Conservation (phyloP, 176 grass and related monocot species). For the Musa beccarii region DNA sequence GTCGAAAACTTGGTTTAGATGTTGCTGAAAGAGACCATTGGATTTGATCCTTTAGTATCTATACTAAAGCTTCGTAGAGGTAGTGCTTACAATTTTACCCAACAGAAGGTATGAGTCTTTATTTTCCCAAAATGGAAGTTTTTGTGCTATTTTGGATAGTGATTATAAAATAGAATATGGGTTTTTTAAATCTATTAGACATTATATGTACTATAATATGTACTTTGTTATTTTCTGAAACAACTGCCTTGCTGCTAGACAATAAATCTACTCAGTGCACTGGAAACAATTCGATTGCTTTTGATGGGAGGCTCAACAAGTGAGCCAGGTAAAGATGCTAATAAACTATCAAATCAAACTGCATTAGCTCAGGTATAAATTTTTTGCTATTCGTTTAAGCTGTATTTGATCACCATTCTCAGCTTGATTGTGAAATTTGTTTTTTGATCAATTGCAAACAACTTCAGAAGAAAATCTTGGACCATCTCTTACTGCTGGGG, state of each 20-base stretch:
- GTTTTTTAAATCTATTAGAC: conserved; percentile 4
- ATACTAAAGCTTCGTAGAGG: conserved; percentile 97
- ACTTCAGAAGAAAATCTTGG: conserved; percentile 84
- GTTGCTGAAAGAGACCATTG: conserved; percentile 95
- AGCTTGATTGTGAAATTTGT: conserved; percentile 22
- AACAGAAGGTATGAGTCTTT: conserved; percentile 68
- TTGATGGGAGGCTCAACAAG: conserved; percentile 40
- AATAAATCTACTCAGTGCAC: conserved; percentile 85
- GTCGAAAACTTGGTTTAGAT: conserved; percentile 36
- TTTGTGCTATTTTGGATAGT: conserved; percentile 2
- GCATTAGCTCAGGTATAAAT: conserved; percentile 69
- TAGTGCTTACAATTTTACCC: conserved; percentile 97
- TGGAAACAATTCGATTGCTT: conserved; percentile 93
- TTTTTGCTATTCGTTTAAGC: conserved; percentile 3
- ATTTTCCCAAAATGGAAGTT: not conserved
- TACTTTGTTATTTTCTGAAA: conserved; percentile 23
- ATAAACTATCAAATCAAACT: conserved; percentile 82
- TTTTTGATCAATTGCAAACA: conserved; percentile 23
- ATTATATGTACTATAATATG: conserved; percentile 5
- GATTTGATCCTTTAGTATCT: conserved; percentile 91
- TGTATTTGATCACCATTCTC: conserved; percentile 12
- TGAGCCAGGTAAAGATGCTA: conserved; percentile 70
- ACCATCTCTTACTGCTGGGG: conserved; percentile 76
- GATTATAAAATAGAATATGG: not conserved
- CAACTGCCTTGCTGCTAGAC: conserved; percentile 63